These are phyloP conservation scores for Casuarina equisetifolia DNA, from an alignment of 306 rosid species.

Conservation along the genomic window DNA sequence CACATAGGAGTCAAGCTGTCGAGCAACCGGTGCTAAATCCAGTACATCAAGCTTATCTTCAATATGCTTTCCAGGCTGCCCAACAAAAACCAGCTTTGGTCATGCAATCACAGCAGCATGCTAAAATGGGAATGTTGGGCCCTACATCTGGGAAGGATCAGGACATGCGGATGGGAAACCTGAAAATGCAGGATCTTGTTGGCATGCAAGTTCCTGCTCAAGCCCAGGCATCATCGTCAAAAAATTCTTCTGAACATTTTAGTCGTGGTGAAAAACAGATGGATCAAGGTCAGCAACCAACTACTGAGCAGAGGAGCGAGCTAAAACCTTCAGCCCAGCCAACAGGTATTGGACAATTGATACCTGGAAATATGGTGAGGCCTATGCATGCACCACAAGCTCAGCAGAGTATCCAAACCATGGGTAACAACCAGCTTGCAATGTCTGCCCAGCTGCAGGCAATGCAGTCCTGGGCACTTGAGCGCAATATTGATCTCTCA, in stretches of 20 bases:
- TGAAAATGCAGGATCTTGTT: conserved; percentile 80
- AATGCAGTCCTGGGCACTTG: conserved; percentile 85
- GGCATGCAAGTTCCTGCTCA: conserved; percentile 61
- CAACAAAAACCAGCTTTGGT: conserved; percentile 80
- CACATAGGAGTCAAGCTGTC: conserved; percentile 64
- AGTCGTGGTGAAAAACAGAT: conserved; percentile 67
- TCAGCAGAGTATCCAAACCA: conserved; percentile 61
- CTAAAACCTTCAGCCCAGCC: conserved; percentile 59
- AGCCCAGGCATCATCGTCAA: conserved; percentile 62
- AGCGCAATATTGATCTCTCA: conserved; percentile 75
- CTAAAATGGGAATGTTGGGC: conserved; percentile 71
- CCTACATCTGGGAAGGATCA: conserved; percentile 72
- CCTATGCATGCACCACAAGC: conserved; percentile 57
- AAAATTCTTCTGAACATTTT: conserved; percentile 63
- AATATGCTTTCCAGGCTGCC: conserved; percentile 72
- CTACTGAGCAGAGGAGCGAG: conserved; percentile 66
- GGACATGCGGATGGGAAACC: conserved; percentile 69
- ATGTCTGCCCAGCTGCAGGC: conserved; percentile 68
- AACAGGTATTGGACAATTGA: conserved; percentile 47
- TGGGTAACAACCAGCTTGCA: conserved; percentile 65
- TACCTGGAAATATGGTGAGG: conserved; percentile 64
- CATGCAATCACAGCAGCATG: conserved; percentile 78
- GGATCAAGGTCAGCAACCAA: conserved; percentile 69
- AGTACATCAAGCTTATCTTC: conserved; percentile 78
- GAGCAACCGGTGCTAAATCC: conserved; percentile 77